Base-by-base conservation (phyloP, 179 eudicot genomes). In the Silene vulgaris region DNA sequence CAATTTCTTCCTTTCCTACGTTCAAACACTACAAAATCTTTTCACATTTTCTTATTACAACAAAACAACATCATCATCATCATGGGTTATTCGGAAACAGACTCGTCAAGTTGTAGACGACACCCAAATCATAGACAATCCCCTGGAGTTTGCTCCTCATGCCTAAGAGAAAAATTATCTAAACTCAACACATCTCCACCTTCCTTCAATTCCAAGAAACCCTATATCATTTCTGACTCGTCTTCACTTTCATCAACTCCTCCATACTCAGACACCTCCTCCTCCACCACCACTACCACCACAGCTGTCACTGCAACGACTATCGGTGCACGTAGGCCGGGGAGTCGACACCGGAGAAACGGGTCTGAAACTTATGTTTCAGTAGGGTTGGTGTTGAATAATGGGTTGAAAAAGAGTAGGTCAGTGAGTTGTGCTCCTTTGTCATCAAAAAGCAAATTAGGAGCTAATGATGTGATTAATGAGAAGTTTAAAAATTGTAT, bases 121-220 rank as follows among this genome's bases (percentile, higher is more conserved):
- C 87, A 85, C 66, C 83, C 82, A 52, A 80, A 78, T 21, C 80
- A 71, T 3, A 78, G 50, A 23, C 87, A 80, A 73, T 30, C 73
- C 19, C 85, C 87, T 7, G 87, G 87, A 75, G 80, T 85, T 59
- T 85, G 87, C 52, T 71, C 87, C 9, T 69, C 76, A 19, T 85
- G 87, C 19, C 17, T 85, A 35, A 76, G 84, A 54, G 87, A 85
- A 23, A 80, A 71, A 56, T 79, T 85, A 1, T 29, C 80, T 13
- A 70, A 73, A 13, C 68, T 84, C 4, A 72, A 35, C 67, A 32
- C 2, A 0, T 23, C 82, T 0, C n/a, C 82, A 3, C 20, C 79
- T 12, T 78, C 52, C 21, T 48, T 52, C 48, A 62, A 43, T 63
- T 2, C 43, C 28, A 11, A 66, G 57, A 70, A 79, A 35, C 50